These are phyloP conservation scores for Cicer judaicum DNA, from an alignment of 306 rosid genomes.

Conservation along the genomic window DNA sequence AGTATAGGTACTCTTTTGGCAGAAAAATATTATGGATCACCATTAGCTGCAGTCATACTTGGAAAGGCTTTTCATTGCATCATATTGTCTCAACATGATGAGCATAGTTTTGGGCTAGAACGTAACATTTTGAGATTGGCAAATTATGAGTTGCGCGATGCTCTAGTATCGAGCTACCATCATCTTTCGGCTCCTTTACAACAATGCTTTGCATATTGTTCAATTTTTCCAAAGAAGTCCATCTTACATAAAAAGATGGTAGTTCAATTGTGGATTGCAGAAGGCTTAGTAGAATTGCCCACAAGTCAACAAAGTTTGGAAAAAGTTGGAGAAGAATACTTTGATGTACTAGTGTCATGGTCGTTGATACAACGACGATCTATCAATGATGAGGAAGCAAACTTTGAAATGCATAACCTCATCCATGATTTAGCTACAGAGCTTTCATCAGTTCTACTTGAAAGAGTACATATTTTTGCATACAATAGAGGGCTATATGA, in stretches of 20 bases:
- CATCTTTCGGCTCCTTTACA: constrained; percentile 19
- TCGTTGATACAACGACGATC: constrained; percentile 35
- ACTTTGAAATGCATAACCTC: constrained; percentile 30
- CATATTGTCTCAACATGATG: not conserved
- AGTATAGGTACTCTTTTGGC: too few species aligned
- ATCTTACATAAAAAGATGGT: not conserved
- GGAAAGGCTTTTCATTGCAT: constrained; percentile 40
- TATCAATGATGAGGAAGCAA: not conserved
- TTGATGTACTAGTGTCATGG: constrained; percentile 40
- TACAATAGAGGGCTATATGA: constrained; percentile 2
- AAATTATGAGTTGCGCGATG: not conserved
- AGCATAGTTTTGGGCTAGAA: not conserved
- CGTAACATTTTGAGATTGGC: not conserved
- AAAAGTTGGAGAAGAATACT: constrained; percentile 41
- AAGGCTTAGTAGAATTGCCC: constrained; percentile 30
- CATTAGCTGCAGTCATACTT: constrained; percentile 49
- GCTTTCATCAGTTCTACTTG: not conserved
- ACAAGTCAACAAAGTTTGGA: constrained; percentile 2
- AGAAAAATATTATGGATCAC: constrained; percentile 49
- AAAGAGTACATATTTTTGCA: constrained; percentile 32
- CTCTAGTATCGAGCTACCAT: not conserved
- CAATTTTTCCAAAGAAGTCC: constrained; percentile 39
- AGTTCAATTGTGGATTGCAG: constrained; percentile 48
- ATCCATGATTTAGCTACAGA: constrained; percentile 43
- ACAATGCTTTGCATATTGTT: constrained; percentile 25